Percentiles rank a stretch among this genome's conserved stretches.
These are phyloP conservation scores for Kickxella alabastrina DNA, from an alignment of 192 early-diverging fungal species.

Conservation along the genomic window DNA sequence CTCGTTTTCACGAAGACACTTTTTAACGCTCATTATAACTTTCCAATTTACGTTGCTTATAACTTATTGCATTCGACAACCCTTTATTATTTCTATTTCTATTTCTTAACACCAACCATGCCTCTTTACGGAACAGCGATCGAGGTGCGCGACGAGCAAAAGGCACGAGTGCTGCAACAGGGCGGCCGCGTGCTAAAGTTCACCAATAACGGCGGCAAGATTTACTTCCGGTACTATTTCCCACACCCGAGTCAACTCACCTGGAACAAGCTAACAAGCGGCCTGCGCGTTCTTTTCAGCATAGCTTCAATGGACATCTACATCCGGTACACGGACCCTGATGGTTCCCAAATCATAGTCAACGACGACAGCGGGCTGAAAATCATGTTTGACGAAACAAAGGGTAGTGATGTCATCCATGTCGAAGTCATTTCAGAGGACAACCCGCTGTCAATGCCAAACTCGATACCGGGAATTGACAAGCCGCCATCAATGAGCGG, in stretches of 20 bases:
- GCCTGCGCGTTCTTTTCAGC: constrained; percentile 39
- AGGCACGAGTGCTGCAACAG: constrained; percentile 19
- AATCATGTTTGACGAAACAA: constrained; percentile 48
- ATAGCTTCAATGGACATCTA: constrained; percentile 23
- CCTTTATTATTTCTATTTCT: background rate
- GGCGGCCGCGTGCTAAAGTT: constrained; percentile 52
- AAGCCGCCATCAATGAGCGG: background rate
- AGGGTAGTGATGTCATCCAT: constrained; percentile 23
- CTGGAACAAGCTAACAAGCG: constrained; percentile 37
- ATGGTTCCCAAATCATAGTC: constrained; percentile 36
- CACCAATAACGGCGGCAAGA: constrained; percentile 43
- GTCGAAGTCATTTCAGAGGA: constrained; percentile 33
- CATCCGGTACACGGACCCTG: constrained; percentile 35
- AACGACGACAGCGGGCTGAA: constrained; percentile 40
- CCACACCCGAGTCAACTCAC: constrained; percentile 32
- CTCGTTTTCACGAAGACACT: too few species aligned
- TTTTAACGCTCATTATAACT: too few species aligned
- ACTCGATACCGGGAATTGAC: background rate
- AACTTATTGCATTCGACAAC: too few species aligned
- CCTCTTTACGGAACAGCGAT: constrained; percentile 6
- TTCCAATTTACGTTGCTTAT: too few species aligned
- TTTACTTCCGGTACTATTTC: constrained; percentile 50
- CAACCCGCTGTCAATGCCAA: constrained; percentile 2
- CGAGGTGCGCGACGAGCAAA: constrained; percentile 33
- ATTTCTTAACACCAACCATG: background rate